Percentiles rank a stretch among this genome's conserved stretches.
Evolutionary conservation across 371 early-diverging fungal genomes (phyloP).

Genomic region (Syncephalastrum monosporum): DNA sequence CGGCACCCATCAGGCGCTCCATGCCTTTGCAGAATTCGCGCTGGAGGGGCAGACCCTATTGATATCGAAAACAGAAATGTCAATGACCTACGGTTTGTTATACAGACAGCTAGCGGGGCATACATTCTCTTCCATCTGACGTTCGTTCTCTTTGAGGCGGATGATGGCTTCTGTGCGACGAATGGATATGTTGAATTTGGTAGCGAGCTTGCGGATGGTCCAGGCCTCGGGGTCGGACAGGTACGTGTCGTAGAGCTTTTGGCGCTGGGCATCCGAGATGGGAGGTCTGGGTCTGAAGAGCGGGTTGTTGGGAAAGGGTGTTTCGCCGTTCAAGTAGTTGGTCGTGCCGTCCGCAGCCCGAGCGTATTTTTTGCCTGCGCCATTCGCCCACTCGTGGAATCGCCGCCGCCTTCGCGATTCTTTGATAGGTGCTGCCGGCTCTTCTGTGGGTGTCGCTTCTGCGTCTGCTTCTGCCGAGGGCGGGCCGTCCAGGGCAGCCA

Average conservation of each 20-base stretch:
- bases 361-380: conserved; percentile 32
- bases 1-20: conserved; percentile 80
- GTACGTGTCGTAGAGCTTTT: conserved; percentile 75
- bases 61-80: neutral
- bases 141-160: conserved; percentile 78
- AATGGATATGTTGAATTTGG: conserved; percentile 74
- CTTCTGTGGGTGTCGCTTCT: conserved; percentile 11
- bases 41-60: conserved; percentile 57
- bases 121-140: conserved; percentile 64
- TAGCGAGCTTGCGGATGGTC: conserved; percentile 78
- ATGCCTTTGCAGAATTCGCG: conserved; percentile 71
- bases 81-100: too few species aligned
- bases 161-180: conserved; percentile 90
- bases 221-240: conserved; percentile 52
- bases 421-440: conserved; percentile 36
- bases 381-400: conserved; percentile 44
- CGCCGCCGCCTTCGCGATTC: conserved; percentile 42
- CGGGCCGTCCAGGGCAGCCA: conserved; percentile 5
- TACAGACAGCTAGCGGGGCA: neutral
- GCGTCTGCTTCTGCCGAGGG: conserved; percentile 10
- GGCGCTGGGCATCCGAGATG: conserved; percentile 65
- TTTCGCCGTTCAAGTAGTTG: conserved; percentile 46
- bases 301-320: conserved; percentile 90
- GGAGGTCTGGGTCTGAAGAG: conserved; percentile 82
- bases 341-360: conserved; percentile 46